Evolutionary conservation across 352 stramenopile species (phyloP).

Genomic region (Phytopythium delawarense): DNA sequence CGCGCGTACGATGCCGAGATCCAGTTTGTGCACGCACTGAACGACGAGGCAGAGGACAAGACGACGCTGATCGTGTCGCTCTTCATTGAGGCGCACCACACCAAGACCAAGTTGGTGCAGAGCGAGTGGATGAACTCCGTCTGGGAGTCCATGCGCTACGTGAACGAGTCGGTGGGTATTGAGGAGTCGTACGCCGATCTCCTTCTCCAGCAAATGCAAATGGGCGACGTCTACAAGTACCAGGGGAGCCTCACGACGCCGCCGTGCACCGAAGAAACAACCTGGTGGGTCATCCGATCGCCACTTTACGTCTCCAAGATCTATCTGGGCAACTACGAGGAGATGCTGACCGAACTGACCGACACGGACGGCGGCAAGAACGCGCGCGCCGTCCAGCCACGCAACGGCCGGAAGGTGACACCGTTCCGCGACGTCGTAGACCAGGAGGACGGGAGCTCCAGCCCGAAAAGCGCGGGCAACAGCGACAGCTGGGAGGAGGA

Average conservation of each 20-base stretch:
- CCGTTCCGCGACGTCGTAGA: constrained; percentile 19
- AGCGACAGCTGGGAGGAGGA: background rate
- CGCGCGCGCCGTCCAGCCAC: constrained; percentile 18
- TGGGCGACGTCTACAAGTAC: constrained; percentile 42
- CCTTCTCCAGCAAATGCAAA: constrained; percentile 23
- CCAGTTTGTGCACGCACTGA: constrained; percentile 35
- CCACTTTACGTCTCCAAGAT: constrained; percentile 18
- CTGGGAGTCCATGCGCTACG: constrained; percentile 7
- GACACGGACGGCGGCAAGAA: constrained; percentile 23
- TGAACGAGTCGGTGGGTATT: constrained; percentile 6
- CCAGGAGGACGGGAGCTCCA: background rate
- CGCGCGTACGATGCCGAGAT: constrained; percentile 26
- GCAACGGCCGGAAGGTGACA: constrained; percentile 18
- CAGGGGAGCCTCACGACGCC: constrained; percentile 28
- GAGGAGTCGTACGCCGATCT: constrained; percentile 45
- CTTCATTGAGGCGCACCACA: constrained; percentile 12
- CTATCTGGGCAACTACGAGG: constrained; percentile 22
- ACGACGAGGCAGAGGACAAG: constrained; percentile 17
- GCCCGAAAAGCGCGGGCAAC: background rate
- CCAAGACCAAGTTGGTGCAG: constrained; percentile 8
- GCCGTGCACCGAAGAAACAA: constrained; percentile 25
- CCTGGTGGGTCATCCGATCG: constrained; percentile 28
- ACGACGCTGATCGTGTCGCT: constrained; percentile 27
- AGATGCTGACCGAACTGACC: constrained; percentile 16
- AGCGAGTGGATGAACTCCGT: constrained; percentile 34